Evolutionary conservation across 2,329 filamentous ascomycete genomes (phyloP), one percentile per base, ranked within the genome.

Genomic region (Lecanicillium sp.): DNA sequence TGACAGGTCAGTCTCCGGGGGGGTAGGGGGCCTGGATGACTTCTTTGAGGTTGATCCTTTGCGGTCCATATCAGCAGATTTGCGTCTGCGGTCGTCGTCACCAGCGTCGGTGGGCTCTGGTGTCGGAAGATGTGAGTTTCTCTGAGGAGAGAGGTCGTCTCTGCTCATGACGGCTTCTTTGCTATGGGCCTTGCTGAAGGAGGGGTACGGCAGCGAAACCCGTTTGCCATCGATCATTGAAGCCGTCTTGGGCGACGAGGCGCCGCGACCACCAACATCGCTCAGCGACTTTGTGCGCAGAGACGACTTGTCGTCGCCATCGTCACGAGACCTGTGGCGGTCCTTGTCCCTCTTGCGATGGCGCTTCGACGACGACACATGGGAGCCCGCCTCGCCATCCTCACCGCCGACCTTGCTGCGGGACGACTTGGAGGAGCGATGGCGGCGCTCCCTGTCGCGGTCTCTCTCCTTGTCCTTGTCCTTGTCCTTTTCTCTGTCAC

Each of bases 171-270:
- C 79, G 37, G 82, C 80, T 69, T 96, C 91, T 66, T 90, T 93
- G 73, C 89, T 94, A 65, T 95, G 88, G 11, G 86, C 86, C 68
- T 94, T 96, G 68, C 87, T 93, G 66, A 94, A 89, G 10, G 77
- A 76, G 2, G 90, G 88, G 62, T 95, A 95, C 6, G 87, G 84
- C 35, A 86, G 62, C 52, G 75, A 77, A 27, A 72, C 62, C 23
- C 74, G 73, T 45, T 75, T 71, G 51, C 63, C 68, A 37, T 66
- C 62, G 19, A 68, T 52, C 15, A 48, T 29, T 9, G 45, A 42
- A 5, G 38, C 38, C 8, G 38, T 48, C 5, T n/a, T 23, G 19
- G 61, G 62, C 7, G 63, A 60, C 38, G 65, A 62, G 43, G 40
- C 40, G 6, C 77, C 61, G 58, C 74, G 72, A 19, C 72, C 73